A percentile compares a stretch with the other conserved stretches of the same genome.
phyloP scores from a whole-genome alignment of 2,329 filamentous ascomycete species.

The Colletotrichum theobromicola region DNA sequence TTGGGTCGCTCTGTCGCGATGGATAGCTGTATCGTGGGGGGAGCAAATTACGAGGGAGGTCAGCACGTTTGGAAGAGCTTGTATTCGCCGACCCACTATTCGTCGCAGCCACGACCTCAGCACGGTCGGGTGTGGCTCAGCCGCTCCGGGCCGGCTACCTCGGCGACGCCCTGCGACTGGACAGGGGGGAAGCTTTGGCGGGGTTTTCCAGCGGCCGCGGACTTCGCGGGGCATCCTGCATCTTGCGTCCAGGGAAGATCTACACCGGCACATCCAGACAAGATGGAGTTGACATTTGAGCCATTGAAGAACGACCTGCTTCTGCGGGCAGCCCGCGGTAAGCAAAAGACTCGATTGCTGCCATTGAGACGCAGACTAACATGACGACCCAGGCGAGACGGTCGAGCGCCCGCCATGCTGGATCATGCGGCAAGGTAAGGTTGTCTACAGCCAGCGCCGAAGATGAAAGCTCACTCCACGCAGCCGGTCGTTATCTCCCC shows the following conservation, averaged over 20 bases:
- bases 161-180: neutral
- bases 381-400: slow-evolving; percentile 69
- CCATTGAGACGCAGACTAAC: slow-evolving; percentile 15
- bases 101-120: neutral
- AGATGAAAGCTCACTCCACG: neutral
- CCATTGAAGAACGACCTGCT: slow-evolving; percentile 93
- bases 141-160: neutral
- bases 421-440: slow-evolving; percentile 97
- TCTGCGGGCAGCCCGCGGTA: slow-evolving; percentile 88
- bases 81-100: neutral
- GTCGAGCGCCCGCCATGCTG: slow-evolving; percentile 95
- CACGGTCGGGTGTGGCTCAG: neutral
- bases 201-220: slow-evolving; percentile 11
- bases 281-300: slow-evolving; percentile 75
- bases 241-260: neutral
- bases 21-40: neutral
- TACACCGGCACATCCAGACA: slow-evolving; percentile 28
- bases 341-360: slow-evolving; percentile 23
- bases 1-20: neutral
- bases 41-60: neutral
- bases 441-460: neutral
- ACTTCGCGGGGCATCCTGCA: slow-evolving; percentile 5
- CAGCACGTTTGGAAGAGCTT: neutral
- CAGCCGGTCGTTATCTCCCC: slow-evolving; percentile 94
- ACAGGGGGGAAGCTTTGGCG: slow-evolving; percentile 14